Evolutionary conservation across 805 yeast species (phyloP), one percentile per base, ranked within the genome.

Genomic region (Blastobotrys chiropterorum): DNA sequence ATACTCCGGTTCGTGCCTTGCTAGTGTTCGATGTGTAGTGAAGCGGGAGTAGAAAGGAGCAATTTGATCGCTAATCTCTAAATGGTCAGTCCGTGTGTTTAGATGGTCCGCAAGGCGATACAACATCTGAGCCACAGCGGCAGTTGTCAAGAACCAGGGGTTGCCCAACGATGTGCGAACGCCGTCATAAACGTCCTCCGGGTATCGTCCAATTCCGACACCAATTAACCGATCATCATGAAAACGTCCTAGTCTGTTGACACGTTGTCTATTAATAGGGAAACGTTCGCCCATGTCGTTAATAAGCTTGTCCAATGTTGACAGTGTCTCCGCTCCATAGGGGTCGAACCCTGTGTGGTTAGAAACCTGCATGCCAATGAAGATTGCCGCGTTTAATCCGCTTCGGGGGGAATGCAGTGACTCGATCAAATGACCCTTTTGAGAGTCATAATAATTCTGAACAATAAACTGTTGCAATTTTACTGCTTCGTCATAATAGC

Each of bases 161-260:
- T 90, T 90, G 2, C 97, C 97, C 60, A 83, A 88, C 31, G 83
- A 74, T 0, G 77, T 72, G 0, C 81, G 82, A 54, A 73, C 70
- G 0, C 96, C 96, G 65, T 90, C 84, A 67, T 90, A 90, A 7
- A 84, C 66, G 68, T 90, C 98, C 63, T 90, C 98, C 0, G 97
- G 96, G 63, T 90, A 90, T 63, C 98, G 76, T 2, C 98, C 98
- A 49, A 90, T 68, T 0, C 85, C 96, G 48, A 83, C 82, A 2
- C 85, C 86, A 2, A 67, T 60, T 39, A 46, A 22, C 15, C 48
- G 51, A 19, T 21, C 7, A 19, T 51, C 44, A 16, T 56, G 62
- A 2, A 45, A 16, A 11, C 45, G 16, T 15, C 52, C 59, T 20
- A 50, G 49, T 15, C 31, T 46, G 4, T 30, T 16, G 11, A 61